Evolutionary conservation across 2,329 filamentous ascomycete species (phyloP).

Genomic region (Alternaria tenuissima): DNA sequence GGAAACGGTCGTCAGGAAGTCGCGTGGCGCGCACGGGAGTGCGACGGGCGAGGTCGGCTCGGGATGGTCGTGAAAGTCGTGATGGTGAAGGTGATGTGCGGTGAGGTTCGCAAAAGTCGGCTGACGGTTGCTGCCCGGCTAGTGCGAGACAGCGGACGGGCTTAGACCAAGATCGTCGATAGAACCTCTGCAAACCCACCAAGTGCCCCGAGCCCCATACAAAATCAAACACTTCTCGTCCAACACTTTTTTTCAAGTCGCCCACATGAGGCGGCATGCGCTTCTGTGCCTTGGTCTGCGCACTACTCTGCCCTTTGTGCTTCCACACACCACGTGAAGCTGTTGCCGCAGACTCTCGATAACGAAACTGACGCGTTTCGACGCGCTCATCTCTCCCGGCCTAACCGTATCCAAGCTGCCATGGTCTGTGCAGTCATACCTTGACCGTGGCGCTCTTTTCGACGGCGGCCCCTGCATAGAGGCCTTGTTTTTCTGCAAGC

Average conservation of each 20-base stretch:
- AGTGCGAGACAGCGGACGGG: slow-evolving; percentile 18
- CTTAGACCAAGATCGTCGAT: slow-evolving; percentile 20
- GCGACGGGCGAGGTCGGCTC: slow-evolving; percentile 36
- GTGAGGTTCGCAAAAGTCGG: slow-evolving; percentile 26
- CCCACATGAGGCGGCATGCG: slow-evolving; percentile 2
- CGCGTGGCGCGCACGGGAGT: slow-evolving; percentile 33
- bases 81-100: slow-evolving; percentile 29
- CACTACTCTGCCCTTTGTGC: slow-evolving; percentile 8
- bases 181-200: slow-evolving; percentile 21
- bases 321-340: slow-evolving; percentile 16
- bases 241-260: slow-evolving; percentile 5
- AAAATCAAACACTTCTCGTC: slow-evolving; percentile 13
- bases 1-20: slow-evolving; percentile 32
- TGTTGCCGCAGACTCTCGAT: slow-evolving; percentile 12
- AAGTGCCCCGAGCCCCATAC: slow-evolving; percentile 11
- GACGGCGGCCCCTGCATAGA: slow-evolving; percentile 35
- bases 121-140: slow-evolving; percentile 22
- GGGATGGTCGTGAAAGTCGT: slow-evolving; percentile 33
- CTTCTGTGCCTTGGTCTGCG: slow-evolving; percentile 6
- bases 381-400: slow-evolving; percentile 20
- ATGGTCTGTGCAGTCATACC: slow-evolving; percentile 22
- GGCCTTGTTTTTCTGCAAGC: slow-evolving; percentile 24
- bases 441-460: slow-evolving; percentile 7
- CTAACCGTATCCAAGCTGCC: slow-evolving; percentile 12
- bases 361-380: slow-evolving; percentile 30